Conservation (phyloP, 495 filamentous ascomycete genomes). For the Daldinia childiae region DNA sequence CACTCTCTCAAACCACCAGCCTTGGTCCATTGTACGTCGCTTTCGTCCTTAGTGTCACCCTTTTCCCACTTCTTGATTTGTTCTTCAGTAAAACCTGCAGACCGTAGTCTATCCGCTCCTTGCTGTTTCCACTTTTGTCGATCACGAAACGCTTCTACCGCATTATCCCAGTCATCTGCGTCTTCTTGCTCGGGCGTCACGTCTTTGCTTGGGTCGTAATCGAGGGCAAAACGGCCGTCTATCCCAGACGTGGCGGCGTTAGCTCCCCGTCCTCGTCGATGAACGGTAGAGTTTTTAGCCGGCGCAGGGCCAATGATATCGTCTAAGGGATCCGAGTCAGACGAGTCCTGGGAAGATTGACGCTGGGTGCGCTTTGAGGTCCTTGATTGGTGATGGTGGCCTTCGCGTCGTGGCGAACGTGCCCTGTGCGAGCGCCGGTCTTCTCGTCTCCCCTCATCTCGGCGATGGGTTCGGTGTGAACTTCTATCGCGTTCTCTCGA, state of each 20-base stretch:
- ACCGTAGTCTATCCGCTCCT: constrained; percentile 79
- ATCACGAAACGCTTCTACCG: constrained; percentile 83
- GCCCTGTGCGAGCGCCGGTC: constrained; percentile 42
- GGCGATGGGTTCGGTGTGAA: constrained; percentile 11
- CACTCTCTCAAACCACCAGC: constrained; percentile 86
- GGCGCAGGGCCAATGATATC: constrained; percentile 82
- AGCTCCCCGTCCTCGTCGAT: constrained; percentile 80
- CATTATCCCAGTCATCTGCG: constrained; percentile 82
- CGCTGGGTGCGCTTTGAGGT: constrained; percentile 18
- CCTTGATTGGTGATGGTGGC: constrained; percentile 12
- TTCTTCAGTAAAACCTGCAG: constrained; percentile 81
- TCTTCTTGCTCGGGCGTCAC: constrained; percentile 64
- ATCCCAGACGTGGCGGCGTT: constrained; percentile 68
- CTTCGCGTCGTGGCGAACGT: constrained; percentile 44
- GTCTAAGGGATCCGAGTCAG: constrained; percentile 80
- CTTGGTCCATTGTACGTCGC: constrained; percentile 81
- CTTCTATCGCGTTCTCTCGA: constrained; percentile 8
- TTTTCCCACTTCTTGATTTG: constrained; percentile 83
- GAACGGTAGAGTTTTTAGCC: constrained; percentile 61
- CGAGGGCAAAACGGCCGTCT: constrained; percentile 77
- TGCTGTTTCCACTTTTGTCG: constrained; percentile 80
- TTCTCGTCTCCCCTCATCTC: constrained; percentile 29
- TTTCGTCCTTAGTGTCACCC: constrained; percentile 67
- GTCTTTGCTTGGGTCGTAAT: constrained; percentile 82
- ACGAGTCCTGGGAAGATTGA: constrained; percentile 30